Conservation (phyloP, 257 asterid genomes). For the Ilex asprella region DNA sequence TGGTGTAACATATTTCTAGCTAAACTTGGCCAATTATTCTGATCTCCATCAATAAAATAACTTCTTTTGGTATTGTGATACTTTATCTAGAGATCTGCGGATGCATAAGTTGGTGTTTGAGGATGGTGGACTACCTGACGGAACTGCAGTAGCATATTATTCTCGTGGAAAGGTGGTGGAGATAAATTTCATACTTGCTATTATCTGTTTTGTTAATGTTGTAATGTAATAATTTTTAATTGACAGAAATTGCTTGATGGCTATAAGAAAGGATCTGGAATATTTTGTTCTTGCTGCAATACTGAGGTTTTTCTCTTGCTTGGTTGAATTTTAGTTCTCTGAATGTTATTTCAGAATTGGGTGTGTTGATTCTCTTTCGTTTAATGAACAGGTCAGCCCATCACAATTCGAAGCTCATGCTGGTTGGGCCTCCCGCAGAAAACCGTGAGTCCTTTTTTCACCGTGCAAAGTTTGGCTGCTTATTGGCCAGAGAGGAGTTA, state of each 20-base stretch:
- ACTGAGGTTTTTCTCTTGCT: conserved; percentile 51
- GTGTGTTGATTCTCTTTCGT: conserved; percentile 10
- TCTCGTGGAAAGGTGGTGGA: conserved; percentile 87
- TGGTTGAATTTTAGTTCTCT: conserved; percentile 11
- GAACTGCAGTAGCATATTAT: conserved; percentile 83
- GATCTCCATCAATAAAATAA: conserved; percentile 8
- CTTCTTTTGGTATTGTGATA: conserved; percentile 4
- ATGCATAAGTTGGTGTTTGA: conserved; percentile 92
- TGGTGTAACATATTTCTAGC: neutral
- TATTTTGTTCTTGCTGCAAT: conserved; percentile 85
- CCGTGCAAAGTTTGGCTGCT: conserved; percentile 15
- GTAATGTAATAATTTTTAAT: conserved; percentile 17
- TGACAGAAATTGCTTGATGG: conserved; percentile 81
- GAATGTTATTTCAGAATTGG: conserved; percentile 14
- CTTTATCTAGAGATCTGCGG: conserved; percentile 68
- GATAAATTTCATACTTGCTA: conserved; percentile 5
- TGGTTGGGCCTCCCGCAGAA: conserved; percentile 96
- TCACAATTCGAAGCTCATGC: conserved; percentile 98
- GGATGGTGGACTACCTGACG: conserved; percentile 89
- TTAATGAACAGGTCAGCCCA: conserved; percentile 80
- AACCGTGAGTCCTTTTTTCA: conserved; percentile 64
- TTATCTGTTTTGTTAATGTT: conserved; percentile 10
- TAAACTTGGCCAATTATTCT: conserved; percentile 12
- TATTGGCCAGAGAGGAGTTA: neutral
- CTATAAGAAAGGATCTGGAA: conserved; percentile 79